These are phyloP conservation scores for Sugiyamaella japonica DNA, from an alignment of 1,139 yeast species.

Conservation along the genomic window DNA sequence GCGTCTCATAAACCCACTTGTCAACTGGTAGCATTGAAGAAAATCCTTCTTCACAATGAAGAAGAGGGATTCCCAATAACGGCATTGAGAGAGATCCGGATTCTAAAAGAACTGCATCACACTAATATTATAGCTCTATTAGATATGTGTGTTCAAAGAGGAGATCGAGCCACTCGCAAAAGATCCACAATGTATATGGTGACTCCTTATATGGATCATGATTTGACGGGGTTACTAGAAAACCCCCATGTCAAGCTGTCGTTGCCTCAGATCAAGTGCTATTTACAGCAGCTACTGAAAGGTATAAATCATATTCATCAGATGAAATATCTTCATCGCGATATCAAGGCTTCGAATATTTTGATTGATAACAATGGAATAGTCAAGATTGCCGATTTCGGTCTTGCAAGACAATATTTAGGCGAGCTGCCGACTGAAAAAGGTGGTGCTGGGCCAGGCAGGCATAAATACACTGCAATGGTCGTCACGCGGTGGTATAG, in stretches of 20 bases:
- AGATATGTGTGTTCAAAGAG: slow-evolving; percentile 76
- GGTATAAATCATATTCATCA: slow-evolving; percentile 86
- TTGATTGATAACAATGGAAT: slow-evolving; percentile 74
- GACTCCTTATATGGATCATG: slow-evolving; percentile 91
- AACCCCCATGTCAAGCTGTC: slow-evolving; percentile 69
- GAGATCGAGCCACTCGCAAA: slow-evolving; percentile 33
- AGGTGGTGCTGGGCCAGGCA: slow-evolving; percentile 58
- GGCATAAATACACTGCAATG: slow-evolving; percentile 75
- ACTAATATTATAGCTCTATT: slow-evolving; percentile 70
- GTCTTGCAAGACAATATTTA: slow-evolving; percentile 77
- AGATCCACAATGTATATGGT: slow-evolving; percentile 70
- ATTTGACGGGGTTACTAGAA: slow-evolving; percentile 86
- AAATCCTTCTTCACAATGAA: slow-evolving; percentile 75
- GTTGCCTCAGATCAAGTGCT: slow-evolving; percentile 75
- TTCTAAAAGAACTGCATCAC: slow-evolving; percentile 70
- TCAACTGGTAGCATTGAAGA: slow-evolving; percentile 78
- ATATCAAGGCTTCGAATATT: slow-evolving; percentile 91
- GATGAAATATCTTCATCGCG: slow-evolving; percentile 70
- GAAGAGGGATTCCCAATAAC: slow-evolving; percentile 95
- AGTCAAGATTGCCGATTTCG: slow-evolving; percentile 90
- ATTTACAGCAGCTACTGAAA: slow-evolving; percentile 71
- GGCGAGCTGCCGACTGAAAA: slow-evolving; percentile 65
- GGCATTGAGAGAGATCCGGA: slow-evolving; percentile 88
- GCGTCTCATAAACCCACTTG: slow-evolving; percentile 56
- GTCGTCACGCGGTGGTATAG: slow-evolving; percentile 98